Evolutionary conservation across 345 rosid genomes (phyloP).

Genomic region (Aquilaria yunnanensis): DNA sequence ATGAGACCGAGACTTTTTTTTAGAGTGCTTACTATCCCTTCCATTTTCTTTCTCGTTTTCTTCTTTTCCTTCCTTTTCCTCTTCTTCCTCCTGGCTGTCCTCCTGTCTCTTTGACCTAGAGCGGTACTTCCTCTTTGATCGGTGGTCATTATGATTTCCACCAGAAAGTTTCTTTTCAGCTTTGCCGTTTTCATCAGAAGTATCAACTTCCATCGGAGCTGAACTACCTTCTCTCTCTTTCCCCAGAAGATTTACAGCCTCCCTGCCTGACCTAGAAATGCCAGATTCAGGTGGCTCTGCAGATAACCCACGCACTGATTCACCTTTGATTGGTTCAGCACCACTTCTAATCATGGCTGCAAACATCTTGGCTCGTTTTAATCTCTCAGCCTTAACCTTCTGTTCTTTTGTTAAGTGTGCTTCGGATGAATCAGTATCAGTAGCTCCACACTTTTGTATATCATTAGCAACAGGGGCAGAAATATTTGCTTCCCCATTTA

Average conservation of each 20-base stretch:
- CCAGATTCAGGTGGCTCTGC: slow-evolving; percentile 46
- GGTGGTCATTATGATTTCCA: slow-evolving; percentile 43
- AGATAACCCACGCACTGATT: slow-evolving; percentile 39
- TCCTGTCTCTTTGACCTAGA: slow-evolving; percentile 42
- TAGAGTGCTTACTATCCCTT: slow-evolving; percentile 33
- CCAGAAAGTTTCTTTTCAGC: slow-evolving; percentile 28
- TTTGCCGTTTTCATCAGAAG: slow-evolving; percentile 23
- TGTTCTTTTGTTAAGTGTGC: slow-evolving; percentile 59
- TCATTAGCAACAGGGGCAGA: slow-evolving; percentile 39
- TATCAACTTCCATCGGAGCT: slow-evolving; percentile 28
- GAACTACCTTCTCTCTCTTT: slow-evolving; percentile 52
- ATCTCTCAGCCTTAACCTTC: slow-evolving; percentile 88
- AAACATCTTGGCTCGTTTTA: slow-evolving; percentile 93
- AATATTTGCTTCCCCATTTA: slow-evolving; percentile 20
- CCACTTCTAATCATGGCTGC: slow-evolving; percentile 68
- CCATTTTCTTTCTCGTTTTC: slow-evolving; percentile 24
- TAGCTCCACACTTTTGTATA: slow-evolving; percentile 45
- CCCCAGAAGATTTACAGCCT: slow-evolving; percentile 13
- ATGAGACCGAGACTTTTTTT: slow-evolving; percentile 40
- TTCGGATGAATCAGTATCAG: slow-evolving; percentile 72
- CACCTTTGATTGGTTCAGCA: slow-evolving; percentile 43
- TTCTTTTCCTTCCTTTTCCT: slow-evolving; percentile 32
- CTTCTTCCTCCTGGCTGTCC: slow-evolving; percentile 13
- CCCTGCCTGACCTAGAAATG: slow-evolving; percentile 37
- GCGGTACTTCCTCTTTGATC: slow-evolving; percentile 74